Evolutionary conservation across 2,329 filamentous ascomycete species (phyloP).

Genomic region (Curvularia eragrostidis): DNA sequence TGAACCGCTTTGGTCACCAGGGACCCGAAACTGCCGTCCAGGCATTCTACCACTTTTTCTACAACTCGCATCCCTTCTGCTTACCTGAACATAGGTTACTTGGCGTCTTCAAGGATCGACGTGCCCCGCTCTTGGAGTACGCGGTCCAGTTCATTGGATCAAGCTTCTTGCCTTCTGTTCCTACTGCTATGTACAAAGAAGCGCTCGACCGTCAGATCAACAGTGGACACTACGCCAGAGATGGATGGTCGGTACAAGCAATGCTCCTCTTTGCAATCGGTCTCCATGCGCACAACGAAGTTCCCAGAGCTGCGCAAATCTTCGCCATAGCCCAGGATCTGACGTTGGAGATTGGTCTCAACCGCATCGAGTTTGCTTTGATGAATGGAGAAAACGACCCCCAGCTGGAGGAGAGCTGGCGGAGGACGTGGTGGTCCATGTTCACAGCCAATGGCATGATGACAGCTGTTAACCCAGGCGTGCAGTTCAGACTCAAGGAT

Average conservation of each 20-base stretch:
- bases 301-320: slow-evolving; percentile 70
- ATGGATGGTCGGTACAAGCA: slow-evolving; percentile 73
- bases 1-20: slow-evolving; percentile 38
- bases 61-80: slow-evolving; percentile 62
- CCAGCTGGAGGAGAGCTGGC: slow-evolving; percentile 80
- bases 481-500: slow-evolving; percentile 73
- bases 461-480: slow-evolving; percentile 76
- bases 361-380: slow-evolving; percentile 71
- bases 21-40: slow-evolving; percentile 41
- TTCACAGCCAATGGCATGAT: slow-evolving; percentile 86
- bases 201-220: slow-evolving; percentile 43
- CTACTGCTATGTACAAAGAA: slow-evolving; percentile 55
- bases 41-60: slow-evolving; percentile 59
- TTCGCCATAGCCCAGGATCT: slow-evolving; percentile 72
- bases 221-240: slow-evolving; percentile 41
- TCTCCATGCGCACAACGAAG: slow-evolving; percentile 77
- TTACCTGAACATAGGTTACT: slow-evolving; percentile 55
- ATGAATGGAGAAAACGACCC: slow-evolving; percentile 68
- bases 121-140: slow-evolving; percentile 55
- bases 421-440: slow-evolving; percentile 89
- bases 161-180: slow-evolving; percentile 58
- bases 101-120: slow-evolving; percentile 51
- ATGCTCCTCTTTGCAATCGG: slow-evolving; percentile 78
- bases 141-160: slow-evolving; percentile 65
- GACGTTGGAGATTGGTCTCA: slow-evolving; percentile 77